phyloP scores from a whole-genome alignment of 2,329 filamentous ascomycete genomes.

The Paracoccidioides lutzii region DNA sequence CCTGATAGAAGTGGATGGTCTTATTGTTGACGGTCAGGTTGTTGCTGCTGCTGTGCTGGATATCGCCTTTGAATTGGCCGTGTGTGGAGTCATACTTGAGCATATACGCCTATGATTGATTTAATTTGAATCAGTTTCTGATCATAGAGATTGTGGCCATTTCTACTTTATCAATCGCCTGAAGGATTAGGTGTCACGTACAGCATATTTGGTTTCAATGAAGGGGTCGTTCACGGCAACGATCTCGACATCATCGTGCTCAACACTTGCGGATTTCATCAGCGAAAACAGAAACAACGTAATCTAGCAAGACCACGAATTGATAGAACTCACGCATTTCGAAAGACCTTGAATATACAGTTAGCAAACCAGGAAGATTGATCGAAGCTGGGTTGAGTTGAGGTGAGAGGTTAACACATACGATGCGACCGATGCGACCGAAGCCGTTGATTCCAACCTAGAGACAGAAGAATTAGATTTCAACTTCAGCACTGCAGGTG shows the following conservation, averaged over 20 bases:
- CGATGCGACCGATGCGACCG: slow-evolving; percentile 96
- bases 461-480: slow-evolving; percentile 18
- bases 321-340: slow-evolving; percentile 60
- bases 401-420: slow-evolving; percentile 21
- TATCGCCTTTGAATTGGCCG: slow-evolving; percentile 87
- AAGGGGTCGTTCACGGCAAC: slow-evolving; percentile 99
- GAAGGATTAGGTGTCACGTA: slow-evolving; percentile 43
- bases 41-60: slow-evolving; percentile 54
- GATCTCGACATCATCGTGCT: slow-evolving; percentile 79
- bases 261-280: slow-evolving; percentile 40
- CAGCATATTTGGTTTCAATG: slow-evolving; percentile 95
- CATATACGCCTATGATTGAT: slow-evolving; percentile 73
- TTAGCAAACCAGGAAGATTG: slow-evolving; percentile 15
- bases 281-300: not conserved
- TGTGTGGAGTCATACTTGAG: slow-evolving; percentile 98
- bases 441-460: slow-evolving; percentile 99
- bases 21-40: slow-evolving; percentile 84
- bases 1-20: slow-evolving; percentile 84
- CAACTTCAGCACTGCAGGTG: too few relatives aligned
- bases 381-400: not conserved
- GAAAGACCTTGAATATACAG: slow-evolving; percentile 54
- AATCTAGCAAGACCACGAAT: not conserved
- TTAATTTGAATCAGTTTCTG: not conserved
- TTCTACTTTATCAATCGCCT: not conserved
- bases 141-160: not conserved